Evolutionary conservation across 2,329 filamentous ascomycete genomes (phyloP).

Genomic region (Ophidiomyces ophidiicola): DNA sequence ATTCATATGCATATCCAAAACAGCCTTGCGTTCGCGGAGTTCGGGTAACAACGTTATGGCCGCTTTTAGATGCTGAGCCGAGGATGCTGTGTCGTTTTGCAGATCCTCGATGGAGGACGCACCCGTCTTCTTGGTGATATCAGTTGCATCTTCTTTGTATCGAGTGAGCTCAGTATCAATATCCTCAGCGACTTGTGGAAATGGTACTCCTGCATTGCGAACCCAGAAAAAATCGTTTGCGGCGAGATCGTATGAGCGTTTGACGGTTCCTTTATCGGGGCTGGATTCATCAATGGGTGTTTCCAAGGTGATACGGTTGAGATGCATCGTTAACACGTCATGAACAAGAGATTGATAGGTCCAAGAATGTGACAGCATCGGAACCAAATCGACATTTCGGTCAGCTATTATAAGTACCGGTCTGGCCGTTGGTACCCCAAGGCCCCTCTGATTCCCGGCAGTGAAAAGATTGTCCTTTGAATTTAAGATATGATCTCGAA

Average conservation of each 20-base stretch:
- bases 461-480: conserved; percentile 97
- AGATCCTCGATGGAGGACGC: conserved; percentile 86
- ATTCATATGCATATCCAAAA: conserved; percentile 98
- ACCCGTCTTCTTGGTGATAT: conserved; percentile 90
- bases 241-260: conserved; percentile 81
- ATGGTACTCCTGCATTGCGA: conserved; percentile 78
- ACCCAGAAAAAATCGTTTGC: conserved; percentile 94
- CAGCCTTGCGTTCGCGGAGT: conserved; percentile 79
- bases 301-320: conserved; percentile 91
- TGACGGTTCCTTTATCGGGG: conserved; percentile 60
- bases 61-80: conserved; percentile 87
- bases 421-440: conserved; percentile 57
- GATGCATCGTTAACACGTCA: conserved; percentile 63
- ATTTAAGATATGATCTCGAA: conserved; percentile 91
- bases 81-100: conserved; percentile 75
- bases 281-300: conserved; percentile 66
- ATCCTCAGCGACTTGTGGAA: conserved; percentile 91
- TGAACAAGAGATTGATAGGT: conserved; percentile 77
- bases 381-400: conserved; percentile 86
- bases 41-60: conserved; percentile 89
- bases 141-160: conserved; percentile 89
- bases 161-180: conserved; percentile 86
- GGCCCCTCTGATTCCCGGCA: conserved; percentile 41
- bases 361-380: conserved; percentile 98
- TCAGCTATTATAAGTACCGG: conserved; percentile 90